Conservation (phyloP, 768 basidiomycete species). For the Tulasnella calospora region DNA sequence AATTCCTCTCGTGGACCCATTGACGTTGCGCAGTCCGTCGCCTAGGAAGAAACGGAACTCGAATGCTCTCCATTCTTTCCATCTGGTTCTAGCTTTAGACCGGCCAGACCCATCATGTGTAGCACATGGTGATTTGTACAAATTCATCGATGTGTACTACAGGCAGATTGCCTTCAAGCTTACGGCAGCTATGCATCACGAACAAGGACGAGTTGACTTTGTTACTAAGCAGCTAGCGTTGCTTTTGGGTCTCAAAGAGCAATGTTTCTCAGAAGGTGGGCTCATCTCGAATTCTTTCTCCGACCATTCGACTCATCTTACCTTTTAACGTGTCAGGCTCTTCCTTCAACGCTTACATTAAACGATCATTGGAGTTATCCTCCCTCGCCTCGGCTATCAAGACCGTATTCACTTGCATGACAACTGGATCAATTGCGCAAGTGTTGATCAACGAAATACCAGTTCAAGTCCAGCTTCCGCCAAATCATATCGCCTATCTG, state of each 20-base stretch:
- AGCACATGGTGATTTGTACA: slow-evolving; percentile 66
- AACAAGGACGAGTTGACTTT: slow-evolving; percentile 82
- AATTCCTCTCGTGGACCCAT: neutral
- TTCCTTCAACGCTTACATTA: slow-evolving; percentile 33
- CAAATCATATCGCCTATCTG: slow-evolving; percentile 65
- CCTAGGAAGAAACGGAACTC: slow-evolving; percentile 37
- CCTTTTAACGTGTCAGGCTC: slow-evolving; percentile 31
- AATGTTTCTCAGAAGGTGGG: slow-evolving; percentile 59
- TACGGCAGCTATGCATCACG: slow-evolving; percentile 87
- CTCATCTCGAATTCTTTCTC: slow-evolving; percentile 16
- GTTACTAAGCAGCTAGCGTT: slow-evolving; percentile 76
- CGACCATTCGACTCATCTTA: slow-evolving; percentile 38
- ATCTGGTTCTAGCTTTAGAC: slow-evolving; percentile 82
- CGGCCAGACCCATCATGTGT: slow-evolving; percentile 85
- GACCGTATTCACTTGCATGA: slow-evolving; percentile 71
- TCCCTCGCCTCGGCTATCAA: slow-evolving; percentile 78
- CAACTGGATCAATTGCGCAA: slow-evolving; percentile 68
- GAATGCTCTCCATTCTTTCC: slow-evolving; percentile 56
- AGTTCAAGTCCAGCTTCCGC: slow-evolving; percentile 81
- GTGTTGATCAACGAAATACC: slow-evolving; percentile 73
- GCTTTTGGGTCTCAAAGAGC: slow-evolving; percentile 66
- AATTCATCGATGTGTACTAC: slow-evolving; percentile 83
- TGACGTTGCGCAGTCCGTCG: neutral
- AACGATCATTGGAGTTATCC: slow-evolving; percentile 57
- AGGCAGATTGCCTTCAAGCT: slow-evolving; percentile 83